These are phyloP conservation scores for Syncephalastrum racemosum DNA, from an alignment of 371 early-diverging fungal genomes.

Conservation along the genomic window DNA sequence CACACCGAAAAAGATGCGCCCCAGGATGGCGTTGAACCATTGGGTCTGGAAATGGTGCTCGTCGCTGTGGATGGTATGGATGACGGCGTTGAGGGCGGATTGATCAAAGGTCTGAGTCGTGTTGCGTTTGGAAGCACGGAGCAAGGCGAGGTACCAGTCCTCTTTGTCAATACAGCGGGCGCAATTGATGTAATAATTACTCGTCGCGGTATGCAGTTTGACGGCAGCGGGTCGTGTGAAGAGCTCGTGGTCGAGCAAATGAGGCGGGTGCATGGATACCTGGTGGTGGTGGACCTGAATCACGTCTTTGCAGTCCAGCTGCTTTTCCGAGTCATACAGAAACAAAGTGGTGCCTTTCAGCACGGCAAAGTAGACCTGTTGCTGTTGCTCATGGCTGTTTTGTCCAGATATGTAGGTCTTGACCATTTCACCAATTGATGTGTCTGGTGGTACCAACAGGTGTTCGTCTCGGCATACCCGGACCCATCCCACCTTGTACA, in stretches of 20 bases:
- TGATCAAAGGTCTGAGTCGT: slow-evolving; percentile 48
- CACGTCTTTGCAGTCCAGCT: slow-evolving; percentile 77
- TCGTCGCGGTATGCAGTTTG: slow-evolving; percentile 29
- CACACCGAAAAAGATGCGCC: slow-evolving; percentile 73
- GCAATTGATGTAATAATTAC: slow-evolving; percentile 55
- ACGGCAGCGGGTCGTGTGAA: slow-evolving; percentile 58
- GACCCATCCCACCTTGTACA: slow-evolving; percentile 56
- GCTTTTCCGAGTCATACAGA: slow-evolving; percentile 82
- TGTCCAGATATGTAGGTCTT: slow-evolving; percentile 36
- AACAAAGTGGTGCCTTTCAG: slow-evolving; percentile 78
- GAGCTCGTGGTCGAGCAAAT: slow-evolving; percentile 58
- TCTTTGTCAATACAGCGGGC: slow-evolving; percentile 78
- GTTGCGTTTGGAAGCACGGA: slow-evolving; percentile 40
- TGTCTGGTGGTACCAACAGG: slow-evolving; percentile 23
- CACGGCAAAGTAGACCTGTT: slow-evolving; percentile 71
- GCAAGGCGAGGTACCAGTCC: slow-evolving; percentile 79
- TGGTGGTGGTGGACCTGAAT: slow-evolving; percentile 65
- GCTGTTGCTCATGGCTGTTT: slow-evolving; percentile 39
- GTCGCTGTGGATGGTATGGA: slow-evolving; percentile 58
- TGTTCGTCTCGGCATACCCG: slow-evolving; percentile 39
- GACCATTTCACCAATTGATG: slow-evolving; percentile 40
- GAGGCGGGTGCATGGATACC: slow-evolving; percentile 65
- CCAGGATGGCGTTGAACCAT: slow-evolving; percentile 91
- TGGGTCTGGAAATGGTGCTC: slow-evolving; percentile 68
- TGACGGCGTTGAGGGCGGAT: slow-evolving; percentile 54